Base-by-base conservation (phyloP, 2,329 filamentous ascomycete genomes). In the Penicillium sp. region DNA sequence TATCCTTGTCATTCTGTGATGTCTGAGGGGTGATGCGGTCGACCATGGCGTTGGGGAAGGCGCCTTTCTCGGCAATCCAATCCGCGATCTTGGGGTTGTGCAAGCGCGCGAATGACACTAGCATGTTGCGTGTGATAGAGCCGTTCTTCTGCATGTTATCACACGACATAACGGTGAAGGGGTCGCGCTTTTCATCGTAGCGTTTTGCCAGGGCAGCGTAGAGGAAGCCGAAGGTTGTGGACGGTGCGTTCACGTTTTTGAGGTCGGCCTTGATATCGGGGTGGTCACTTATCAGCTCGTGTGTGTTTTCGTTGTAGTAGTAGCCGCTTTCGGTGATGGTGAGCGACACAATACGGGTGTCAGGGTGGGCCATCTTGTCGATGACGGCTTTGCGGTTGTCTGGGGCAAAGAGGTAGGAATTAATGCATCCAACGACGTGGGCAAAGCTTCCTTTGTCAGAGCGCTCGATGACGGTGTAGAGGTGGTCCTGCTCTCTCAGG, bases 81-180 rank as follows among this genome's bases (percentile, higher is more conserved):
- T 76, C 68, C 50, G 81, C 79, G 21, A 83, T 57, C 36, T 76
- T 73, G 2, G 80, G 76, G 72, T 81, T 73, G 58, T 74, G 75
- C 45, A 79, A 72, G 31, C 73, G 73, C 2, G 81, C 81, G 63
- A 82, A 83, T 2, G 80, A 77, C 60, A 73, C 65, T 36, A 83
- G 78, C 81, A 83, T 83, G 68, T 74, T 65, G 36, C 79, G 79
- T 6, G 79, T 80, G 70, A 83, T 82, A 67, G 77, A 72, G 53
- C 81, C 81, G 68, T 83, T 83, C 75, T 81, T 81, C 72, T 82
- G 80, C 80, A 83, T 83, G 72, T 83, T 83, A 68, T 83, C 81
- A 67, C 81, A 83, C 4, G 81, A 83, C 65, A 83, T 64, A 31
- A 83, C 80, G 60, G 81, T 83, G 69, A 83, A 83, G 44, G 81